These are phyloP conservation scores for Neobulgaria alba DNA, from an alignment of 2,329 filamentous ascomycete species.

Conservation along the genomic window DNA sequence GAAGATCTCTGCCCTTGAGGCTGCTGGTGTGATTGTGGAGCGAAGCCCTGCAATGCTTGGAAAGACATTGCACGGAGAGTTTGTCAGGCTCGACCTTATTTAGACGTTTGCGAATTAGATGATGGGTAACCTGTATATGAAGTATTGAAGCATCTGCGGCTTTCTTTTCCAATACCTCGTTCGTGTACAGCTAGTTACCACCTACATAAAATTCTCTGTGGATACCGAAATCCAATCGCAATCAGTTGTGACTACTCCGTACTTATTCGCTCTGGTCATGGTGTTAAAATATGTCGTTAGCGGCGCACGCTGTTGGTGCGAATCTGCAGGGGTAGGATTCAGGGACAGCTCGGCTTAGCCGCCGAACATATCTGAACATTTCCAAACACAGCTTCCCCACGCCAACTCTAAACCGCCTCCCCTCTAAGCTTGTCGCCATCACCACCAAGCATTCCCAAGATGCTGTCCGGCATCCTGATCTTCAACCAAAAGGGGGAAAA, in stretches of 20 bases:
- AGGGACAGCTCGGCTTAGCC: no score
- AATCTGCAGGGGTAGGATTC: no score
- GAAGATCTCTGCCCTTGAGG: conserved; percentile 92
- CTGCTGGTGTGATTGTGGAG: conserved; percentile 92
- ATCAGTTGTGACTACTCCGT: no score
- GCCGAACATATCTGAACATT: no score
- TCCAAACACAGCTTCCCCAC: conserved; percentile 8
- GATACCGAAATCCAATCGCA: no score
- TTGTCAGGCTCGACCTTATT: conserved; percentile 91
- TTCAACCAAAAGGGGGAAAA: conserved; percentile 99
- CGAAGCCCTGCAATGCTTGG: conserved; percentile 85
- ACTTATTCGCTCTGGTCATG: no score
- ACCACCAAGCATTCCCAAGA: conserved; percentile 37
- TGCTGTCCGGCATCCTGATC: conserved; percentile 94
- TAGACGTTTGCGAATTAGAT: conserved; percentile 38
- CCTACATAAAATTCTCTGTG: conserved; percentile 2
- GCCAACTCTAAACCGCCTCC: neutral
- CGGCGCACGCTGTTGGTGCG: no score
- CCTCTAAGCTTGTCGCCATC: neutral
- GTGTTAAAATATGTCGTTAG: no score
- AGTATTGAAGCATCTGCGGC: conserved; percentile 25
- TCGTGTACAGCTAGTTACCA: conserved; percentile 29
- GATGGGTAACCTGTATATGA: conserved; percentile 19
- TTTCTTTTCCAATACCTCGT: conserved; percentile 26
- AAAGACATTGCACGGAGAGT: conserved; percentile 90